These are phyloP conservation scores for Aspergillus pseudoterreus DNA, from an alignment of 2,329 filamentous ascomycete species.

Conservation along the genomic window DNA sequence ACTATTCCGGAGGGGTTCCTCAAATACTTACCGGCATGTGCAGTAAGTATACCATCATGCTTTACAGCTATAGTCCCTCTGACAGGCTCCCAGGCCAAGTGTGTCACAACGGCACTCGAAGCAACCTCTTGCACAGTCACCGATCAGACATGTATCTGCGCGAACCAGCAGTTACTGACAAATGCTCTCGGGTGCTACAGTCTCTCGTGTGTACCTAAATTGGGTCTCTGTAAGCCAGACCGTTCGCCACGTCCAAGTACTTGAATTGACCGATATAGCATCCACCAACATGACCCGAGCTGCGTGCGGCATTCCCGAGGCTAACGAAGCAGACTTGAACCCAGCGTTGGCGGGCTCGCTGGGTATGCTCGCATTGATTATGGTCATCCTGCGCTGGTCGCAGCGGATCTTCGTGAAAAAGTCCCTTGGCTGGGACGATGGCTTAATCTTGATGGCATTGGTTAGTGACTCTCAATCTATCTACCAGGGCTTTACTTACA, in stretches of 20 bases:
- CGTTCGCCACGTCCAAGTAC: no score
- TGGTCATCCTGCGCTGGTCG: conserved; percentile 5
- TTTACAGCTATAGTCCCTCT: neutral
- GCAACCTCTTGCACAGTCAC: neutral
- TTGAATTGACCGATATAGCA: neutral
- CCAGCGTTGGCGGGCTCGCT: conserved; percentile 7
- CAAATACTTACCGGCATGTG: conserved; percentile 2
- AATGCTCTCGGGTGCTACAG: conserved; percentile 7
- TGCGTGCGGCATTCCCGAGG: conserved; percentile 7
- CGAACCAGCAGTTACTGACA: neutral
- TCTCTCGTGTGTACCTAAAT: conserved; percentile 3
- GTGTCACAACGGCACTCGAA: conserved; percentile 1
- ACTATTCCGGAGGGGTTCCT: neutral
- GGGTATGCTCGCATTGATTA: conserved; percentile 11
- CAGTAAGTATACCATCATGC: neutral
- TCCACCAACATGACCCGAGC: conserved; percentile 8
- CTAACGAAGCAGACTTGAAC: conserved; percentile 1
- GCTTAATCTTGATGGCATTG: conserved; percentile 8
- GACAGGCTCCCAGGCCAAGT: neutral
- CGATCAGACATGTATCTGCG: conserved; percentile 4
- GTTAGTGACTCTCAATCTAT: neutral
- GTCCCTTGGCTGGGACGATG: conserved; percentile 10
- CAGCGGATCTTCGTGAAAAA: conserved; percentile 7
- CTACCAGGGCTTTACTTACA: neutral
- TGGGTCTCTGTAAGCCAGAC: conserved; percentile 1